These are phyloP conservation scores for Phytophthora syringae DNA, from an alignment of 352 stramenopile species.

Conservation along the genomic window DNA sequence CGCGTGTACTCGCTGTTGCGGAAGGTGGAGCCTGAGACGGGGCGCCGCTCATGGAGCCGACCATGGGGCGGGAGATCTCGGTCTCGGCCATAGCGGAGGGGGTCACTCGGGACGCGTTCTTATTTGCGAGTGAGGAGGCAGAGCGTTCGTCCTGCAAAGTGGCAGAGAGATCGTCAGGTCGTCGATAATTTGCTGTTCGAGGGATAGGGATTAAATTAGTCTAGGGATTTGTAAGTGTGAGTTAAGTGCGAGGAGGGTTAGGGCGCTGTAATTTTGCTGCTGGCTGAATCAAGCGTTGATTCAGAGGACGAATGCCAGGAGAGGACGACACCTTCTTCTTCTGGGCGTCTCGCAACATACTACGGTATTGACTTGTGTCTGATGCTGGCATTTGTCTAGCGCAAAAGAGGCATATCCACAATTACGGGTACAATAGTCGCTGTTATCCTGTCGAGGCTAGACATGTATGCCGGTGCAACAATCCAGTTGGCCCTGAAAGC, in stretches of 20 bases:
- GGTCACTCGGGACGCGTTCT: background rate
- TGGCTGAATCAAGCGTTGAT: too few relatives aligned
- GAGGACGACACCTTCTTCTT: too few relatives aligned
- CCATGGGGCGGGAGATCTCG: conserved; percentile 43
- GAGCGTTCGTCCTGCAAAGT: too few relatives aligned
- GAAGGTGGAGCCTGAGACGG: conserved; percentile 40
- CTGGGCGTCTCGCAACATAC: too few relatives aligned
- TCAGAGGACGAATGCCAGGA: too few relatives aligned
- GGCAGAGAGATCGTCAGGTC: conserved; percentile 14
- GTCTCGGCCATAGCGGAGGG: conserved; percentile 12
- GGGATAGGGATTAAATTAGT: conserved; percentile 1
- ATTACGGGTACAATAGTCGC: too few relatives aligned
- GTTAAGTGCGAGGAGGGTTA: background rate
- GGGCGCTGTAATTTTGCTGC: background rate
- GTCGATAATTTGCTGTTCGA: conserved; percentile 20
- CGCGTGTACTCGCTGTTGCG: conserved; percentile 53
- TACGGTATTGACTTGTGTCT: too few relatives aligned
- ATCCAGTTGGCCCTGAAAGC: background rate
- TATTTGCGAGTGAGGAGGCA: conserved; percentile 26
- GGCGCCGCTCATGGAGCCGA: conserved; percentile 15
- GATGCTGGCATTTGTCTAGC: too few relatives aligned
- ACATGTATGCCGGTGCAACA: background rate
- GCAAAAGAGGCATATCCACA: background rate
- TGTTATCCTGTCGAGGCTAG: too few relatives aligned
- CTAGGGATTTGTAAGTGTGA: background rate